A percentile compares a stretch with the other conserved stretches of the same genome.
These are phyloP conservation scores for Mikania micrantha DNA, from an alignment of 129 eudicot species.

Conservation along the genomic window DNA sequence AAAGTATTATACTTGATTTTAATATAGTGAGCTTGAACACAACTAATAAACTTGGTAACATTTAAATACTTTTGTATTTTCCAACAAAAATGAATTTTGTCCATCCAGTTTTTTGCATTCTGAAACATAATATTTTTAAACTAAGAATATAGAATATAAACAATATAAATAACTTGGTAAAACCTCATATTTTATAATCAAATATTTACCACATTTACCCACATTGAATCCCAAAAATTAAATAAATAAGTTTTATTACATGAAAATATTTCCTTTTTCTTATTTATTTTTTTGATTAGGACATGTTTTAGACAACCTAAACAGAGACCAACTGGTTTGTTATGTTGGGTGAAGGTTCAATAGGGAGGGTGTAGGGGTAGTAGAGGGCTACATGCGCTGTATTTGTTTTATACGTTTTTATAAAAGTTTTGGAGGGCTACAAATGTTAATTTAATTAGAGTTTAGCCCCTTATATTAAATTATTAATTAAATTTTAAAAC, in stretches of 20 bases:
- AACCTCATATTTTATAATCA: background rate
- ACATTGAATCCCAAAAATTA: background rate
- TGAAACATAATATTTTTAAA: background rate
- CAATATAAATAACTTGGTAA: background rate
- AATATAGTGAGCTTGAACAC: background rate
- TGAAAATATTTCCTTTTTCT: background rate
- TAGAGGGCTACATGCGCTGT: conserved; percentile 35
- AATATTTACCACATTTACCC: background rate
- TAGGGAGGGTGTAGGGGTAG: conserved; percentile 27
- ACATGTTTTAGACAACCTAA: conserved; percentile 27
- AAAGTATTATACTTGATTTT: background rate
- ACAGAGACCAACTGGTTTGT: conserved; percentile 30
- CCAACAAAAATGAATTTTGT: background rate
- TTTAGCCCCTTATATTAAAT: conserved; percentile 16
- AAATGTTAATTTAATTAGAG: conserved; percentile 22
- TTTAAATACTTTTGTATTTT: background rate
- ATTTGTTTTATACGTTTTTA: conserved; percentile 28
- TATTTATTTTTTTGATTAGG: background rate
- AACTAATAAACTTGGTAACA: background rate
- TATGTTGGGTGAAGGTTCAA: conserved; percentile 33
- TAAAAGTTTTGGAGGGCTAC: conserved; percentile 27
- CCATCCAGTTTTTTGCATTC: background rate
- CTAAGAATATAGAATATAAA: background rate
- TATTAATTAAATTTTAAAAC: background rate
- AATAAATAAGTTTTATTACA: background rate